Base-by-base conservation (phyloP, 257 asterid species). In the Prunella vulgaris region DNA sequence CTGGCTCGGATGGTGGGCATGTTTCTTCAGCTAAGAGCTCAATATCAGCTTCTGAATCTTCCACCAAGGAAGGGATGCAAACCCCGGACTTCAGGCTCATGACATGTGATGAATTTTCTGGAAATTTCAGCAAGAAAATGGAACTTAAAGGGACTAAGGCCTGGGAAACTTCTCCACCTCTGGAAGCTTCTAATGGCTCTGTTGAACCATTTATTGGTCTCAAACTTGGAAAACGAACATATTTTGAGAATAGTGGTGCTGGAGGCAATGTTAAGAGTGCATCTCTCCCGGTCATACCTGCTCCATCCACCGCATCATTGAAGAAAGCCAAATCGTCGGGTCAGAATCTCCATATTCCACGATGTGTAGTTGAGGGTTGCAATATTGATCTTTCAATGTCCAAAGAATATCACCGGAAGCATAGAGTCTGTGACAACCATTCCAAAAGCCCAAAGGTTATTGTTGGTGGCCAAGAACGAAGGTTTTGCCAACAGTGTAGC, bases 401-500 rank as follows among this genome's bases (percentile, higher is more conserved):
- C 59, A 90, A 90, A 77, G 98, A 90, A 17, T 90, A 93, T 77
- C 96, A 93, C 68, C 84, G 93, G 17, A 90, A 90, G 87, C 97
- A 93, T 76, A 82, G 85, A 73, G 96, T 93, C 46, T 93, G 98
- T 61, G 97, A 81, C 40, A 17, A 44, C 48, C 98, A 93, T 80
- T 88, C 98, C 52, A 93, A 93, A 69, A 77, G 79, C 80, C 83
- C 95, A 10, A 85, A 84, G 78, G 97, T 88, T 9, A 46, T 80
- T 20, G 79, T 93, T 30, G 88, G 85, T 67, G 96, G 95, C 60
- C 68, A 76, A 60, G 97, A 85, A 42, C 95, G 90, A 33, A 90
- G 98, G 22, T 93, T 93, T 80, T 93, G 98, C 79, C 98, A 93
- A 69, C 98, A 93, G 76, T 93, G 98, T 80, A 93, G 98, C 90